These are phyloP conservation scores for Aspergillus biplanus DNA, from an alignment of 495 filamentous ascomycete species.

Conservation along the genomic window DNA sequence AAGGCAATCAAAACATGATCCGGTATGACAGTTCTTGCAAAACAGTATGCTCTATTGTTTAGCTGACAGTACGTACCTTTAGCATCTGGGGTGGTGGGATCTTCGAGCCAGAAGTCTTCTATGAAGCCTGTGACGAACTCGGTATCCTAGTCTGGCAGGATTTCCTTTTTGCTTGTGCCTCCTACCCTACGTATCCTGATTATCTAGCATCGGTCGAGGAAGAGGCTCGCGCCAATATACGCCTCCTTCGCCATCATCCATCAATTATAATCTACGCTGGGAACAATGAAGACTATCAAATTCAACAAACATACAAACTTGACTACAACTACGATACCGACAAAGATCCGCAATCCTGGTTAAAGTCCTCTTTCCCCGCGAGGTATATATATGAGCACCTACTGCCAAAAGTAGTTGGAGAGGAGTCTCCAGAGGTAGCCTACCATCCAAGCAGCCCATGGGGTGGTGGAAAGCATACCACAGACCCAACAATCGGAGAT, in stretches of 20 bases:
- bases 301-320: conserved; percentile 61
- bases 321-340: conserved; percentile 53
- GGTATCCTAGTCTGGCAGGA: conserved; percentile 75
- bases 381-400: conserved; percentile 19
- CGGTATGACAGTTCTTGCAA: conserved; percentile 30
- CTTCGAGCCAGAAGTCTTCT: conserved; percentile 69
- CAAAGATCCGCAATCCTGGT: conserved; percentile 72
- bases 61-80: neutral
- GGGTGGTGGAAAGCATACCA: conserved; percentile 56
- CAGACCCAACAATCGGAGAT: conserved; percentile 74
- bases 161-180: conserved; percentile 72
- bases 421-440: conserved; percentile 37
- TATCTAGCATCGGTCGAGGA: conserved; percentile 61
- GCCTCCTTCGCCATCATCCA: conserved; percentile 71
- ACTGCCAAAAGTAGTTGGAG: conserved; percentile 34
- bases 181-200: conserved; percentile 62
- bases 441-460: conserved; percentile 68
- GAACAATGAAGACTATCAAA: conserved; percentile 87
- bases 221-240: conserved; percentile 71
- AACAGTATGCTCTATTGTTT: neutral
- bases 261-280: conserved; percentile 80
- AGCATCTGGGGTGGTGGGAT: conserved; percentile 71
- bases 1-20: conserved; percentile 70
- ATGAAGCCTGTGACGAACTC: conserved; percentile 67
- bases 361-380: conserved; percentile 42